A percentile compares a stretch with the other conserved stretches of the same genome.
These are phyloP conservation scores for Populus hybrid DNA, from an alignment of 441 rosid genomes.

Conservation along the genomic window DNA sequence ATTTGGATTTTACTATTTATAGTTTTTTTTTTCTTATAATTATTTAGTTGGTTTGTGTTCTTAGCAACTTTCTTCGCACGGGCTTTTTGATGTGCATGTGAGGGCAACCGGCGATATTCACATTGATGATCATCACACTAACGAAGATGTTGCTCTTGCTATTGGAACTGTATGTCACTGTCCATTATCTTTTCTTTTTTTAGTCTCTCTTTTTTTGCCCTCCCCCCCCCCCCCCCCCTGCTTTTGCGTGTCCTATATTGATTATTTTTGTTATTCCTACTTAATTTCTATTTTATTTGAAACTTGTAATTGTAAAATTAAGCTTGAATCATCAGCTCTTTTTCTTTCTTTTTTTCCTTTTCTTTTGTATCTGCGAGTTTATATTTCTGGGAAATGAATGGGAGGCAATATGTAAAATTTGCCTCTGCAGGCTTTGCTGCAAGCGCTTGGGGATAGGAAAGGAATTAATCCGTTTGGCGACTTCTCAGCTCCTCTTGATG, in stretches of 20 bases:
- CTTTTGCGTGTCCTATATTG: no score
- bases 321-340: background rate
- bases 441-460: slow-evolving; percentile 90
- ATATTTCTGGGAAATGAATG: background rate
- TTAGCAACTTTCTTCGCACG: slow-evolving; percentile 96
- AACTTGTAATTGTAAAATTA: background rate
- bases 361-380: background rate
- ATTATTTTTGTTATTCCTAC: background rate
- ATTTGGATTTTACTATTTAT: background rate
- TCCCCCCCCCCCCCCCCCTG: no score
- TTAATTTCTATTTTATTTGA: no score
- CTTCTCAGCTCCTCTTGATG: slow-evolving; percentile 95
- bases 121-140: slow-evolving; percentile 92
- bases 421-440: slow-evolving; percentile 58
- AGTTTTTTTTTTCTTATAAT: background rate
- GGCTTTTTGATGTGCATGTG: slow-evolving; percentile 79
- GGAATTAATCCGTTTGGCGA: slow-evolving; percentile 94
- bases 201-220: no score
- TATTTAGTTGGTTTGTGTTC: no score
- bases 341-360: no score
- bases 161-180: no score
- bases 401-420: background rate
- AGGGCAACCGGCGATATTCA: slow-evolving; percentile 87
- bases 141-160: slow-evolving; percentile 93
- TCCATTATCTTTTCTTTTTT: no score